phyloP scores from a whole-genome alignment of 371 early-diverging fungal species.

The Lichtheimia hyalospora region DNA sequence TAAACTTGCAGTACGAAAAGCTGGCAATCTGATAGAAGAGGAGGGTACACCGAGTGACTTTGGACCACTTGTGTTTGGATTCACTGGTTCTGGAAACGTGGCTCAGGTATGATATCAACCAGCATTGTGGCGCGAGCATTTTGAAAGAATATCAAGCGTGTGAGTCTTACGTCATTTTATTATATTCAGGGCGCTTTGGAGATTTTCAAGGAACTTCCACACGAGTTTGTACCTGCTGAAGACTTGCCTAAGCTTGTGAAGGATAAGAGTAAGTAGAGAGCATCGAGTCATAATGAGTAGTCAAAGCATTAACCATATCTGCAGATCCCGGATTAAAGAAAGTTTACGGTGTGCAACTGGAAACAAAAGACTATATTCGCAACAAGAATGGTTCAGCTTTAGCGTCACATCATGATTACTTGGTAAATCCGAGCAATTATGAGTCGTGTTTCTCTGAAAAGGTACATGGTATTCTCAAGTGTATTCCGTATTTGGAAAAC shows the following conservation, averaged over 20 bases:
- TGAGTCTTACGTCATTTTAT: background rate
- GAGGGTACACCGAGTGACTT: slow-evolving; percentile 88
- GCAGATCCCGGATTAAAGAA: slow-evolving; percentile 60
- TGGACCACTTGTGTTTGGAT: slow-evolving; percentile 87
- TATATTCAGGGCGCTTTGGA: slow-evolving; percentile 77
- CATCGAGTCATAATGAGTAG: background rate
- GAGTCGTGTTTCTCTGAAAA: slow-evolving; percentile 83
- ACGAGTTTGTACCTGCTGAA: slow-evolving; percentile 85
- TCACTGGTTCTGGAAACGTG: slow-evolving; percentile 96
- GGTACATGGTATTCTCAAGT: slow-evolving; percentile 22
- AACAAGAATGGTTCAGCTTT: slow-evolving; percentile 66
- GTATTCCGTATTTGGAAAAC: too few relatives aligned
- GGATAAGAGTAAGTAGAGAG: slow-evolving; percentile 56
- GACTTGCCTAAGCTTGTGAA: slow-evolving; percentile 72
- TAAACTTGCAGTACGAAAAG: slow-evolving; percentile 66
- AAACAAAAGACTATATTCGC: slow-evolving; percentile 78
- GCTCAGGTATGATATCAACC: slow-evolving; percentile 54
- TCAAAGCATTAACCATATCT: background rate
- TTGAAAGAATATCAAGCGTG: background rate
- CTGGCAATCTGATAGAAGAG: slow-evolving; percentile 80
- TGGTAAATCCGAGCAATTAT: slow-evolving; percentile 79
- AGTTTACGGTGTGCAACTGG: slow-evolving; percentile 80
- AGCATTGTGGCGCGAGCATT: too few relatives aligned
- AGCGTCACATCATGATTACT: slow-evolving; percentile 67
- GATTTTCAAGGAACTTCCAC: slow-evolving; percentile 89